phyloP scores from a whole-genome alignment of 78 protist species.

The Acrasis kona region DNA sequence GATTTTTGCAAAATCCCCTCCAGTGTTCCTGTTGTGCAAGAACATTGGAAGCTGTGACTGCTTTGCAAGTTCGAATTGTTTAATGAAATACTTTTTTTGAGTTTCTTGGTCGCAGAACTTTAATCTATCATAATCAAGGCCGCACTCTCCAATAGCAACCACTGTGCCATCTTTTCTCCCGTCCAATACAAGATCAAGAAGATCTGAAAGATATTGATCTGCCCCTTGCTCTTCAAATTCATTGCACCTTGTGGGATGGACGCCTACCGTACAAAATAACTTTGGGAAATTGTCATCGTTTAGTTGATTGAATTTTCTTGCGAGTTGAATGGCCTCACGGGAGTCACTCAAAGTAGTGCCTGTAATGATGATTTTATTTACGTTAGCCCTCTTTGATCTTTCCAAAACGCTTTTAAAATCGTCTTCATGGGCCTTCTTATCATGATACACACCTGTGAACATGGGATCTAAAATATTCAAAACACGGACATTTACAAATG shows the following conservation, averaged over 20 bases:
- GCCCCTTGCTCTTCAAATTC: constrained; percentile 18
- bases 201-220: not conserved
- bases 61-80: constrained; percentile 39
- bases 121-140: constrained; percentile 44
- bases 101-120: constrained; percentile 21
- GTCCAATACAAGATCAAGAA: not conserved
- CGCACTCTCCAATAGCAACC: constrained; percentile 44
- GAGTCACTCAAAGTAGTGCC: constrained; percentile 8
- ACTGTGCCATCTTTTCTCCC: not conserved
- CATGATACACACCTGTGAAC: constrained; percentile 28
- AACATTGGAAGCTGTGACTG: constrained; percentile 29
- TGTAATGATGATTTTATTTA: constrained; percentile 25
- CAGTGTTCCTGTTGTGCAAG: constrained; percentile 35
- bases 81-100: constrained; percentile 14
- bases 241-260: constrained; percentile 36
- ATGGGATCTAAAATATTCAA: constrained; percentile 13
- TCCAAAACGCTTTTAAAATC: constrained; percentile 14
- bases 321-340: constrained; percentile 17
- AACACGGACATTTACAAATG: no score
- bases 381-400: constrained; percentile 7
- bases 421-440: constrained; percentile 11
- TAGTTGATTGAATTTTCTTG: not conserved
- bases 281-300: not conserved
- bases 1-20: constrained; percentile 25
- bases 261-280: constrained; percentile 29